Evolutionary conservation across 495 filamentous ascomycete species (phyloP), one percentile per base, ranked within the genome.

Genomic region (Penicillium ucsense): DNA sequence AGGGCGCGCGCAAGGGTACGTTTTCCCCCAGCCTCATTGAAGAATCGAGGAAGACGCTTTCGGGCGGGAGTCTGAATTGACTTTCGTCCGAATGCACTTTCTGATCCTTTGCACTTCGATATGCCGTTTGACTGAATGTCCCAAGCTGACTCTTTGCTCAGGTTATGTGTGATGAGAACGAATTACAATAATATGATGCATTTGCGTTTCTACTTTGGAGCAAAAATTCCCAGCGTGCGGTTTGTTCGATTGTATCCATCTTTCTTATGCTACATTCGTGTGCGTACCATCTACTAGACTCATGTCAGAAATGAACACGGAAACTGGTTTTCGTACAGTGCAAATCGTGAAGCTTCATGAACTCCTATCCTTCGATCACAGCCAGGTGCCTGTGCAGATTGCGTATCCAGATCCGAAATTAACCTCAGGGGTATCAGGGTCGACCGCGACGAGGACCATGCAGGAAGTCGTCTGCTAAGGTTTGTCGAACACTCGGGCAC

Each of bases 1-100:
- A 95, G 74, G 90, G 82, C n/a, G 82, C 82, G 9, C 65, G 82
- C 65, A 85, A 85, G 73, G 82, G 82, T 82, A 64, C 49, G 76
- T 72, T 41, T 47, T 33, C 6, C 35, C 12, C 20, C 20, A 1
- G 20, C 2, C 20, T 20, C 20, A 20, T 1, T 20, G 1, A 20
- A 1, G 20, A 20, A 20, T 20, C 1, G 2, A 20, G 20, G 20
- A 20, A 20, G 20, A 20, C 20, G 20, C 46, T 46, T 37, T 8
- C 28, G 32, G 6, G 35, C 20, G 20, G 20, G 20, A 20, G 20
- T 20, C 20, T 20, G 20, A 20, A 20, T 20, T 20, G 20, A 20
- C 2, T 20, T 2, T 20, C 20, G 20, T 20, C 20, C 20, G 20
- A 20, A 20, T 20, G 20, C 20, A 20, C 20, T 20, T 20, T 20